A percentile compares a stretch with the other conserved stretches of the same genome.
Evolutionary conservation across 768 basidiomycete genomes (phyloP).

Genomic region (Xanthoconium purpureum): DNA sequence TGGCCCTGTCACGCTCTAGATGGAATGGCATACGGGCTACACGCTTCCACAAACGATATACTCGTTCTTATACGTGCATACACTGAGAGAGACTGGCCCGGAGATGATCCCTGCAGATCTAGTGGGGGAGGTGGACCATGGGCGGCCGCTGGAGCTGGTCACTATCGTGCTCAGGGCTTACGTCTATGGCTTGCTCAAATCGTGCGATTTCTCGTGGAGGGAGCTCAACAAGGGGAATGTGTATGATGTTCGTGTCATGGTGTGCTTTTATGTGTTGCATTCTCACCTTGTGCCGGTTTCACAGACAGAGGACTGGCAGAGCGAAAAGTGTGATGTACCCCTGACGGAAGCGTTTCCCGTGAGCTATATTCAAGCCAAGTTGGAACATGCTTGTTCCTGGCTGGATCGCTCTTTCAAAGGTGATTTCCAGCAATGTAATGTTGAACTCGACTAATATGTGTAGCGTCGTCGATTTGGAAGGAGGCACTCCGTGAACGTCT

Average conservation of each 20-base stretch:
- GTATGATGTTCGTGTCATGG: constrained; percentile 61
- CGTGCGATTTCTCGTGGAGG: constrained; percentile 77
- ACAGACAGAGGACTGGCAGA: constrained; percentile 85
- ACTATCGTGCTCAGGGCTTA: constrained; percentile 66
- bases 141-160: constrained; percentile 59
- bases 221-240: constrained; percentile 75
- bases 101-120: constrained; percentile 39
- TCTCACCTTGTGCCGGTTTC: constrained; percentile 12
- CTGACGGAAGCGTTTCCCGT: constrained; percentile 64
- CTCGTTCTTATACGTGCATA: constrained; percentile 72
- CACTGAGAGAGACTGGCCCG: constrained; percentile 57
- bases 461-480: constrained; percentile 49
- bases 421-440: constrained; percentile 11
- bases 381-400: constrained; percentile 67
- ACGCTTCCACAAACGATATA: constrained; percentile 85
- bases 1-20: constrained; percentile 42
- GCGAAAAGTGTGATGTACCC: constrained; percentile 82
- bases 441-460: constrained; percentile 8
- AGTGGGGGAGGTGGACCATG: constrained; percentile 34
- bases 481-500: constrained; percentile 52
- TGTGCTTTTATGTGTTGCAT: constrained; percentile 8
- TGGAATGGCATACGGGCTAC: constrained; percentile 84
- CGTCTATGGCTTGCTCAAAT: constrained; percentile 71
- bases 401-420: constrained; percentile 45
- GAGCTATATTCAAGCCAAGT: constrained; percentile 45